Percentiles rank a stretch among this genome's conserved stretches.
phyloP scores from a whole-genome alignment of 2,329 filamentous ascomycete species.

The Ambrosiella cleistominuta region DNA sequence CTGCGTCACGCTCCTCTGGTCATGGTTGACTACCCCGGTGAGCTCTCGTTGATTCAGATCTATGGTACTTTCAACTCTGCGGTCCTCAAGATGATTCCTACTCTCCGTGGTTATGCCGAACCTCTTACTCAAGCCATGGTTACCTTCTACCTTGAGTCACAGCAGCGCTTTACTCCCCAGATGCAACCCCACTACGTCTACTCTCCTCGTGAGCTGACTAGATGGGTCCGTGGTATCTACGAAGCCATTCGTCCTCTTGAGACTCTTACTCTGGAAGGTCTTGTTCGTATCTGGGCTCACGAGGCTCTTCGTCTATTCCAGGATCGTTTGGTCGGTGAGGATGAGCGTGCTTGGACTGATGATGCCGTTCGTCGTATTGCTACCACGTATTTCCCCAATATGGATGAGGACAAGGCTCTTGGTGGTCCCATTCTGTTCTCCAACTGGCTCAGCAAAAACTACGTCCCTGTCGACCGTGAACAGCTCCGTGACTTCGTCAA shows the following conservation, averaged over 20 bases:
- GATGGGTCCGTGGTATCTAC: slow-evolving; percentile 95
- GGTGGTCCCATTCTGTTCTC: slow-evolving; percentile 93
- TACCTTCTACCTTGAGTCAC: slow-evolving; percentile 84
- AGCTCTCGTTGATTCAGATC: slow-evolving; percentile 86
- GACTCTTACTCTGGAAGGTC: slow-evolving; percentile 68
- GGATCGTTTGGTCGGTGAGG: slow-evolving; percentile 84
- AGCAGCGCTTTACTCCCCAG: slow-evolving; percentile 82
- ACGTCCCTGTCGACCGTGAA: slow-evolving; percentile 89
- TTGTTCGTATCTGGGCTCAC: slow-evolving; percentile 95
- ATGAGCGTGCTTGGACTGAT: slow-evolving; percentile 89
- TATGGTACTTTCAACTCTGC: slow-evolving; percentile 97
- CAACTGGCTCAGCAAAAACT: slow-evolving; percentile 98
- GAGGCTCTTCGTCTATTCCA: slow-evolving; percentile 93
- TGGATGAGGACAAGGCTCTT: slow-evolving; percentile 76
- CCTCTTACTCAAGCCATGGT: slow-evolving; percentile 96
- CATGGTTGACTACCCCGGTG: slow-evolving; percentile 98
- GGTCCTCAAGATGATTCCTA: slow-evolving; percentile 88
- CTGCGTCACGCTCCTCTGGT: slow-evolving; percentile 92
- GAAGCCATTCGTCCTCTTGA: slow-evolving; percentile 91
- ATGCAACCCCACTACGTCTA: slow-evolving; percentile 99
- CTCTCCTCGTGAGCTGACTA: slow-evolving; percentile 91
- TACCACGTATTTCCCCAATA: slow-evolving; percentile 82
- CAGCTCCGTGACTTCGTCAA: slow-evolving; percentile 94
- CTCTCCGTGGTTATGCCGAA: slow-evolving; percentile 87
- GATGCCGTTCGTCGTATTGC: slow-evolving; percentile 76